phyloP scores from a whole-genome alignment of 176 grass and related monocot genomes.

The Urochloa ruziziensis region DNA sequence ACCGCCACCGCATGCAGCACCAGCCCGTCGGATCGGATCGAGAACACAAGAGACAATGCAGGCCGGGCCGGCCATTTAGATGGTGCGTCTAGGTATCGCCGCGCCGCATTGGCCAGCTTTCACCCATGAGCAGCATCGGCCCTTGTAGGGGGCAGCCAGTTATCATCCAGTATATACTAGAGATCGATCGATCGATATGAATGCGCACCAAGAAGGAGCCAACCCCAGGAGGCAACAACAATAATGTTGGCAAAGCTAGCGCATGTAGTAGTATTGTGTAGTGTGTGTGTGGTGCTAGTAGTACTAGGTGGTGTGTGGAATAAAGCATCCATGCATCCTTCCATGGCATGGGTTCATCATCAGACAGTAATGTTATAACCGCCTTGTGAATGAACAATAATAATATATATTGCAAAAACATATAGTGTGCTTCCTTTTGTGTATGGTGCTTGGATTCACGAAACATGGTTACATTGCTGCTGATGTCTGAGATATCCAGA shows the following conservation, averaged over 20 bases:
- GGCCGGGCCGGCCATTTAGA: conserved; percentile 47
- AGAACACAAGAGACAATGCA: not conserved
- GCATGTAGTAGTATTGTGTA: conserved; percentile 15
- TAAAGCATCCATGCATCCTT: conserved; percentile 31
- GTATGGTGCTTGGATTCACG: not conserved
- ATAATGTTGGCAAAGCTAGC: conserved; percentile 36
- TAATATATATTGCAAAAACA: conserved; percentile 12
- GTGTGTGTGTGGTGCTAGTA: not conserved
- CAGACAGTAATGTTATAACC: conserved; percentile 26
- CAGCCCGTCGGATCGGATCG: not conserved
- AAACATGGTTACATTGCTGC: not conserved
- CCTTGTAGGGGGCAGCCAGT: conserved; percentile 29
- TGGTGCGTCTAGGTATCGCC: conserved; percentile 3
- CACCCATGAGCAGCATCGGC: conserved; percentile 26
- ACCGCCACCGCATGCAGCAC: not conserved
- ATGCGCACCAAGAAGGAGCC: conserved; percentile 33
- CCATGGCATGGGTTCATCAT: conserved; percentile 10
- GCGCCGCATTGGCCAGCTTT: not conserved
- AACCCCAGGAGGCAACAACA: conserved; percentile 29
- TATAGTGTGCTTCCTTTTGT: conserved; percentile 13
- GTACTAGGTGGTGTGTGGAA: conserved; percentile 21
- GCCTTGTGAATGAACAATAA: conserved; percentile 27
- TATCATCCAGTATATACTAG: conserved; percentile 21
- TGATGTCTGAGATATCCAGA: conserved; percentile 20
- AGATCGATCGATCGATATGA: too few species aligned